Evolutionary conservation across 2,329 filamentous ascomycete species (phyloP).

Genomic region (Ophiostoma ulmi): DNA sequence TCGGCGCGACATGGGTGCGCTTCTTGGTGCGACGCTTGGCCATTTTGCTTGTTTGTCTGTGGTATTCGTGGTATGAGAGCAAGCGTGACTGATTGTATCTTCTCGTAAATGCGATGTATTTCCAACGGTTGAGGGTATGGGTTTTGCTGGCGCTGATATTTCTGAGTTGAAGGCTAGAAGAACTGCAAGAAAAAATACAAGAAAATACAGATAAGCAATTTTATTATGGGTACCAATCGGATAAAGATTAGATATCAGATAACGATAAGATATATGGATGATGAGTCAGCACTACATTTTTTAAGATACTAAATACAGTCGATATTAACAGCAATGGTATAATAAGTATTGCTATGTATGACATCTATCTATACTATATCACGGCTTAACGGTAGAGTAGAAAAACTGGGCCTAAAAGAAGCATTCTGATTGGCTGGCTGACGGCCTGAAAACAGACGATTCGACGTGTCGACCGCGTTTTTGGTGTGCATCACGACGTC

Average conservation of each 20-base stretch:
- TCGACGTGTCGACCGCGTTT: too few species aligned
- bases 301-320: too few species aligned
- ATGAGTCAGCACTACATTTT: background rate
- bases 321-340: too few species aligned
- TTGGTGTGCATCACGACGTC: too few species aligned
- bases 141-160: background rate
- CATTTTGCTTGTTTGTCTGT: slow-evolving; percentile 46
- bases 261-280: background rate
- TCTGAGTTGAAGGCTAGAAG: background rate
- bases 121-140: background rate
- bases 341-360: too few species aligned
- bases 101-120: background rate
- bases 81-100: background rate
- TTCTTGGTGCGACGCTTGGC: slow-evolving; percentile 79
- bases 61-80: background rate
- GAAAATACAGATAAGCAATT: slow-evolving; percentile 5
- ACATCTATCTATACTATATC: too few species aligned
- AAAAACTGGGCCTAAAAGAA: too few species aligned
- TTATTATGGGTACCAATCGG: background rate
- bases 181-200: slow-evolving; percentile 7
- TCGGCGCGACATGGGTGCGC: slow-evolving; percentile 72
- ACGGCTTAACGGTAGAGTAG: too few species aligned
- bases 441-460: too few species aligned
- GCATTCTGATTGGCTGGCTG: too few species aligned
- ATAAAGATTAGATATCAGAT: background rate